Percentiles rank a stretch among this genome's conserved stretches.
phyloP scores from a whole-genome alignment of 140 eudicot species.

The Stevia rebaudiana region DNA sequence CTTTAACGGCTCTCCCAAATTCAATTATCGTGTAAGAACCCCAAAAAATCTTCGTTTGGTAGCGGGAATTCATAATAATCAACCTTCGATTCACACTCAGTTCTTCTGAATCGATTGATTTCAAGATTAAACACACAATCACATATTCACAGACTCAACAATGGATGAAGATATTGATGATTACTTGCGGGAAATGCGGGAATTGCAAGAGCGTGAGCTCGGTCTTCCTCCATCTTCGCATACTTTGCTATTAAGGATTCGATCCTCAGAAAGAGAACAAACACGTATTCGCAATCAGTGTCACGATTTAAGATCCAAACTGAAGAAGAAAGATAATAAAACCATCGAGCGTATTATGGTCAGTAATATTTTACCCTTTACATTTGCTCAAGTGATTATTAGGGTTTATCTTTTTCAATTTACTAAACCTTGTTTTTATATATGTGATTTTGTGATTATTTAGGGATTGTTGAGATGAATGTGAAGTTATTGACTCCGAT shows the following conservation, averaged over 20 bases:
- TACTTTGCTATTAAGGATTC: constrained; percentile 52
- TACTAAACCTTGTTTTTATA: too few relatives aligned
- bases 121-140: background rate
- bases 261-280: constrained; percentile 35
- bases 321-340: constrained; percentile 49
- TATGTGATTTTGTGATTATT: background rate
- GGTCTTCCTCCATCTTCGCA: constrained; percentile 50
- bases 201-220: constrained; percentile 45
- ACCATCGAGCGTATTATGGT: constrained; percentile 61
- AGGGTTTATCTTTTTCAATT: background rate
- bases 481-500: background rate
- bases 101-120: constrained; percentile 2
- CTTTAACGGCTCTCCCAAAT: constrained; percentile 4
- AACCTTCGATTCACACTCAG: background rate
- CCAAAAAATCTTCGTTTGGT: constrained; percentile 5
- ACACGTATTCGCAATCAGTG: constrained; percentile 39
- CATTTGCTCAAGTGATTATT: background rate
- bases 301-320: constrained; percentile 33
- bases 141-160: background rate
- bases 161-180: constrained; percentile 79
- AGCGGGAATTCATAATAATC: background rate
- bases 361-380: constrained; percentile 1
- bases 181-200: constrained; percentile 55
- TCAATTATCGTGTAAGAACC: constrained; percentile 22
- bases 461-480: background rate